Conservation (phyloP, 2,329 filamentous ascomycete species). For the Cordyceps militaris region DNA sequence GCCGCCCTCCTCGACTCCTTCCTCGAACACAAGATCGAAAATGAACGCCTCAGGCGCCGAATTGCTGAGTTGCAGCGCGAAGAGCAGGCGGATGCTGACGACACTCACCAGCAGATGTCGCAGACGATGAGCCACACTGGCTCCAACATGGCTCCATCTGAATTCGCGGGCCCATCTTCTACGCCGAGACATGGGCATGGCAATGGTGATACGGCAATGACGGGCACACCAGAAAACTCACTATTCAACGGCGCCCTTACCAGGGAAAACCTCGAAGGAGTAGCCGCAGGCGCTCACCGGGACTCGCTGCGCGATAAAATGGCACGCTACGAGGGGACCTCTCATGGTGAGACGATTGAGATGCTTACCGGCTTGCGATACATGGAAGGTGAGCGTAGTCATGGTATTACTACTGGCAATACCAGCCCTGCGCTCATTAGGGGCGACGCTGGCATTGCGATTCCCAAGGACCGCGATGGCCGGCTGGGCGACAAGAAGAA, state of each 20-base stretch:
- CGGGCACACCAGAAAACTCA: constrained; percentile 55
- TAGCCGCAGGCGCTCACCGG: constrained; percentile 54
- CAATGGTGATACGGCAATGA: constrained; percentile 31
- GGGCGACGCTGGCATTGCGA: constrained; percentile 80
- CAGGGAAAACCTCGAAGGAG: constrained; percentile 71
- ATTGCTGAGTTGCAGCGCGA: constrained; percentile 81
- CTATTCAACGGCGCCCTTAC: constrained; percentile 64
- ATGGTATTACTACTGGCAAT: constrained; percentile 81
- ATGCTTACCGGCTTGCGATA: constrained; percentile 87
- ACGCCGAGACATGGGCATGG: constrained; percentile 23
- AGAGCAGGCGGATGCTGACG: constrained; percentile 72
- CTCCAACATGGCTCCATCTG: constrained; percentile 40
- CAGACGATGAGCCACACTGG: constrained; percentile 50
- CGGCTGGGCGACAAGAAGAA: constrained; percentile 74
- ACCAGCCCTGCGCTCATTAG: constrained; percentile 73
- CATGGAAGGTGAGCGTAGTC: constrained; percentile 78
- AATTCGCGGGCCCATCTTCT: constrained; percentile 33
- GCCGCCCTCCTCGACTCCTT: constrained; percentile 83
- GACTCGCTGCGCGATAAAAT: constrained; percentile 82
- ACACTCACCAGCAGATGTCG: constrained; percentile 49
- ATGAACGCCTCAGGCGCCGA: constrained; percentile 75
- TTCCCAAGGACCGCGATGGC: constrained; percentile 70
- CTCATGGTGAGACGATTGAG: constrained; percentile 81
- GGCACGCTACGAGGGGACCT: constrained; percentile 69
- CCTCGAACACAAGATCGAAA: constrained; percentile 93